Percentiles rank a stretch among this genome's conserved stretches.
Evolutionary conservation across 495 filamentous ascomycete species (phyloP).

Genomic region (Apodospora peruviana): DNA sequence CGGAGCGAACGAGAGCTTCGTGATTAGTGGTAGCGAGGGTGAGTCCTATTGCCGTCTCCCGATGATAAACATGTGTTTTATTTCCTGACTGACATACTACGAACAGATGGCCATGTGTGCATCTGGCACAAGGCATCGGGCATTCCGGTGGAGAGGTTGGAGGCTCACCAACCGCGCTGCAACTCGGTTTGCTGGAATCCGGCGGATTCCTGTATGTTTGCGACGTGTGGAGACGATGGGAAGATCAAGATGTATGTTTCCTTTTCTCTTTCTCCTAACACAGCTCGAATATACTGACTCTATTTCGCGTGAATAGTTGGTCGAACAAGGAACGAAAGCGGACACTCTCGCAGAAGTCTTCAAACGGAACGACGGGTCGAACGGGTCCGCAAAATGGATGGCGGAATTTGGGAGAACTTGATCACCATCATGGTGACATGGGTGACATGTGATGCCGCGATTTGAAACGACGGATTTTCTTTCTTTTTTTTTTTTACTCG

Average conservation of each 20-base stretch:
- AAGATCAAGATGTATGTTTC: conserved; percentile 75
- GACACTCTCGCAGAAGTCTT: not conserved
- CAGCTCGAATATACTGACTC: no score
- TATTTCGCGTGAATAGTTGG: conserved; percentile 16
- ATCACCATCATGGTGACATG: not conserved
- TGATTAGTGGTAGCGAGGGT: conserved; percentile 92
- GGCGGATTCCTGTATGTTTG: conserved; percentile 75
- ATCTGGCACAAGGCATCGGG: conserved; percentile 89
- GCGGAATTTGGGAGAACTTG: not conserved
- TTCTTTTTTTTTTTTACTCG: no score
- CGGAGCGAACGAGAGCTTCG: conserved; percentile 84
- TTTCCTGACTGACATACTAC: not conserved
- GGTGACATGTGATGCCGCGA: no score
- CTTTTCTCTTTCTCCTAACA: not conserved
- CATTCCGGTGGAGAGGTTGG: conserved; percentile 64
- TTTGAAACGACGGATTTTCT: no score
- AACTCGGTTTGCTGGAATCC: conserved; percentile 95
- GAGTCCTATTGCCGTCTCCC: conserved; percentile 13
- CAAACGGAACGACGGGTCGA: conserved; percentile 9
- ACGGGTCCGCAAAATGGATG: no score
- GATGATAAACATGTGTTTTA: not conserved
- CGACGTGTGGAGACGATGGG: conserved; percentile 82
- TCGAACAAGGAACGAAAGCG: conserved; percentile 18
- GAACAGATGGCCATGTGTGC: conserved; percentile 66
- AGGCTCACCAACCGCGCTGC: conserved; percentile 70